These are phyloP conservation scores for Piper longum DNA, from an alignment of 164 flowering plant genomes.

Conservation along the genomic window DNA sequence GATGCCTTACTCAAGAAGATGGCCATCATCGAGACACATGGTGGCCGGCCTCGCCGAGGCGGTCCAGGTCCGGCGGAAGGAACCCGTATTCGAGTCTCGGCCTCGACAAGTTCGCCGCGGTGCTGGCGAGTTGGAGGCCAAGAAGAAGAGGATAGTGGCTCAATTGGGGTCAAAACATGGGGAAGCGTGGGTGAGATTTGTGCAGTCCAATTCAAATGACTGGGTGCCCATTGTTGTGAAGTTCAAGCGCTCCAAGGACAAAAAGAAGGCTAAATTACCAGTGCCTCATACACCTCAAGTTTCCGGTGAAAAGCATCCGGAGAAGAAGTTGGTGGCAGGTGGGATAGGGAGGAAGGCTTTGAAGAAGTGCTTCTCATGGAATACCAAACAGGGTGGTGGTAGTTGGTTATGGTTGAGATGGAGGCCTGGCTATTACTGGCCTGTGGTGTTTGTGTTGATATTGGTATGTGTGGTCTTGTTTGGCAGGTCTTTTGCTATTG, in stretches of 20 bases:
- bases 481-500: conserved; percentile 12
- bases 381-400: not conserved
- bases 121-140: conserved; percentile 3
- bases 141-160: conserved; percentile 4
- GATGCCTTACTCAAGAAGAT: not conserved
- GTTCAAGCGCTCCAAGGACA: not conserved
- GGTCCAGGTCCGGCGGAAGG: not conserved
- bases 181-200: conserved; percentile 2
- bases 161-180: not conserved
- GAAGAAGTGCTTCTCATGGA: conserved; percentile 5
- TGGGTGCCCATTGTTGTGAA: conserved; percentile 7
- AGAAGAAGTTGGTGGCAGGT: not conserved
- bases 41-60: not conserved
- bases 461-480: conserved; percentile 9
- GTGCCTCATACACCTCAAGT: too few relatives aligned
- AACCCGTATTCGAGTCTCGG: conserved; percentile 7
- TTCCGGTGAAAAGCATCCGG: not conserved
- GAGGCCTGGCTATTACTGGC: conserved; percentile 1
- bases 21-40: not conserved
- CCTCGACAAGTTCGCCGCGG: conserved; percentile 6
- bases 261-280: not conserved
- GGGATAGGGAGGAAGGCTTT: not conserved
- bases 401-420: not conserved
- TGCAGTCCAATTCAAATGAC: not conserved
- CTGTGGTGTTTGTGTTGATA: conserved; percentile 1